Percentiles rank a stretch among this genome's conserved stretches.
Conservation (phyloP, 2,329 filamentous ascomycete species). For the Paradendryphiella salina region DNA sequence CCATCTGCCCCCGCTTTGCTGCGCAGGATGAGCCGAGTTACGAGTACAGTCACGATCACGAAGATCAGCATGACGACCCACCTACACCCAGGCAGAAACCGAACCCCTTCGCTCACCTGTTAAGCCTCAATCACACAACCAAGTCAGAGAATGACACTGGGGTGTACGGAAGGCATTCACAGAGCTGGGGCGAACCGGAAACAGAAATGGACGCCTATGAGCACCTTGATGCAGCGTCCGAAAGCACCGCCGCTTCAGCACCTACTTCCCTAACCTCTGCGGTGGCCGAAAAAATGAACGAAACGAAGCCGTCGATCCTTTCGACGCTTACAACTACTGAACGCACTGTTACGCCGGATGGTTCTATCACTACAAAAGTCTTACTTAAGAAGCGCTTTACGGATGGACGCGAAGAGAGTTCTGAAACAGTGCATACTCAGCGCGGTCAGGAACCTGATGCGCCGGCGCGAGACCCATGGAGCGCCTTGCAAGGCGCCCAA, state of each 20-base stretch:
- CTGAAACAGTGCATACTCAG: constrained; percentile 57
- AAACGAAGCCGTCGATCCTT: constrained; percentile 48
- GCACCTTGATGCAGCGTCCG: constrained; percentile 38
- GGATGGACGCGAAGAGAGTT: constrained; percentile 63
- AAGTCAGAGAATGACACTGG: neutral
- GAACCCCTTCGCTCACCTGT: neutral
- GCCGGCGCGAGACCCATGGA: constrained; percentile 18
- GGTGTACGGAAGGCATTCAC: neutral
- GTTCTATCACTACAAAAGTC: constrained; percentile 60
- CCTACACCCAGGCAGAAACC: constrained; percentile 32
- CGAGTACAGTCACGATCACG: constrained; percentile 39
- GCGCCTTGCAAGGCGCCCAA: constrained; percentile 15
- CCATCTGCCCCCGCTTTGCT: neutral
- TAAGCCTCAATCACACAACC: constrained; percentile 1
- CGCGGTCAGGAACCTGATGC: constrained; percentile 27
- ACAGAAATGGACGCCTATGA: constrained; percentile 61
- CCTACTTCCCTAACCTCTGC: constrained; percentile 11
- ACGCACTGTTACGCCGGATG: constrained; percentile 59
- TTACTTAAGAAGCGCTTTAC: constrained; percentile 62
- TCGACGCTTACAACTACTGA: constrained; percentile 63
- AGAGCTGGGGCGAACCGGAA: constrained; percentile 11
- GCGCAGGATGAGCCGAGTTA: constrained; percentile 38
- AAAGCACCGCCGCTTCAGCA: neutral
- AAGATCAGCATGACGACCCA: constrained; percentile 42
- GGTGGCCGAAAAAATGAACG: constrained; percentile 15